Base-by-base conservation (phyloP, 495 filamentous ascomycete species). In the Penicillium ucsense region DNA sequence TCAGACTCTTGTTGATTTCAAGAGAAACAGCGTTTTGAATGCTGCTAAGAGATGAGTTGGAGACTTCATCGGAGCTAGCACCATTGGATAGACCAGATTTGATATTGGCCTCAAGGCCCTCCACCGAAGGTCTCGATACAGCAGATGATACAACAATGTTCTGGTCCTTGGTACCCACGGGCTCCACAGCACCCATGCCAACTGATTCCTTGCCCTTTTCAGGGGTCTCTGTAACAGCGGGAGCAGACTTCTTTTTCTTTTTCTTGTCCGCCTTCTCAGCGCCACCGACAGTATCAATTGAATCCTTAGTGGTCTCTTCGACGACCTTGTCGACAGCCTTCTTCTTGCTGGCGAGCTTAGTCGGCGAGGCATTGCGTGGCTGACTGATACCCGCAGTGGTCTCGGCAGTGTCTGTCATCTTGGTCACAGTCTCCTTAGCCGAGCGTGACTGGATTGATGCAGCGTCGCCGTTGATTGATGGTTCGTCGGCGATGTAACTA, bases 181-280 rank as follows among this genome's bases (percentile, higher is more conserved):
- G 36, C 29, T 60, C 61, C 12, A 49, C 53, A 34, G 52, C 52
- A 7, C 31, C 49, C 28, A 49, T 51, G 20, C 54, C 36, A 38
- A 48, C 48, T 9, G 56, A 49, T n/a, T 67, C 61, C 43, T 62
- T 65, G 27, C 49, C 52, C 41, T 68, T 71, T 4, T 56, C 53
- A 20, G 54, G 56, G 28, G 61, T 52, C 51, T 65, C 71, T 51
- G 56, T 53, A 49, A 71, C 58, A 31, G 58, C 55, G 38, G 62
- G 66, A 52, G 63, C 54, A 46, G 60, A 66, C 55, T 78, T 78
- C 63, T 81, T 82, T 60, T 73, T 80, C 46, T 78, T 81, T 46
- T 80, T 81, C 64, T 77, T 80, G 38, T 74, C 75, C 4, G 52
- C 43, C 56, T 75, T 78, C 31, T 79, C 77, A 41, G 72, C 60